phyloP scores from a whole-genome alignment of 2,329 filamentous ascomycete genomes.

The Emericellopsis atlantica region DNA sequence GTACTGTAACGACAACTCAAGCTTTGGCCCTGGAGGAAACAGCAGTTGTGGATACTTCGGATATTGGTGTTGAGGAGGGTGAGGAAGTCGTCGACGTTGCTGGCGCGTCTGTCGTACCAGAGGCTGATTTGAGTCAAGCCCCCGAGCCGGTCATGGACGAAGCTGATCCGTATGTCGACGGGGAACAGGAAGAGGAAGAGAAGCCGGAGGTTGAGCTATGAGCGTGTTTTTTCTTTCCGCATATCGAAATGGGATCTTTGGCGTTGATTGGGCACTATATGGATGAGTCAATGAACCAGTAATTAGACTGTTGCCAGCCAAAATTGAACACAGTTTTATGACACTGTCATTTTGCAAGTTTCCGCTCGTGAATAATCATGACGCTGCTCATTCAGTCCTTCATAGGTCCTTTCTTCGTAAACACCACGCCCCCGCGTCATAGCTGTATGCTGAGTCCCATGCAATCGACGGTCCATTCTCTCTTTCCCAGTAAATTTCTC shows the following conservation, averaged over 20 bases:
- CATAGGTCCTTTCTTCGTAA: too few relatives aligned
- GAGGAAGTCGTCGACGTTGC: too few relatives aligned
- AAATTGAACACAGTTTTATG: background rate
- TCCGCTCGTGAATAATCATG: too few relatives aligned
- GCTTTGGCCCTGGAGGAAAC: background rate
- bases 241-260: too few relatives aligned
- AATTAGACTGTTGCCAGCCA: too few relatives aligned
- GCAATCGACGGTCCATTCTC: constrained; percentile 85
- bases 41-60: too few relatives aligned
- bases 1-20: constrained; percentile 12
- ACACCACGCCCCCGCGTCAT: constrained; percentile 18
- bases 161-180: background rate
- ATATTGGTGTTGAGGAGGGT: too few relatives aligned
- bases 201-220: background rate
- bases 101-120: too few relatives aligned
- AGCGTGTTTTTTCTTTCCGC: too few relatives aligned
- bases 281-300: too few relatives aligned
- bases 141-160: constrained; percentile 3
- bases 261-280: too few relatives aligned
- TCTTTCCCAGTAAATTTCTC: constrained; percentile 63
- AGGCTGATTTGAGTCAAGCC: background rate
- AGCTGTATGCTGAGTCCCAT: constrained; percentile 77
- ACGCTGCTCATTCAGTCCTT: too few relatives aligned
- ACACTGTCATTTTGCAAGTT: background rate
- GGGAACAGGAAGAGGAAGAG: constrained; percentile 1